These are phyloP conservation scores for Paspalum notatum DNA, from an alignment of 176 grass and related monocot species.

Conservation along the genomic window DNA sequence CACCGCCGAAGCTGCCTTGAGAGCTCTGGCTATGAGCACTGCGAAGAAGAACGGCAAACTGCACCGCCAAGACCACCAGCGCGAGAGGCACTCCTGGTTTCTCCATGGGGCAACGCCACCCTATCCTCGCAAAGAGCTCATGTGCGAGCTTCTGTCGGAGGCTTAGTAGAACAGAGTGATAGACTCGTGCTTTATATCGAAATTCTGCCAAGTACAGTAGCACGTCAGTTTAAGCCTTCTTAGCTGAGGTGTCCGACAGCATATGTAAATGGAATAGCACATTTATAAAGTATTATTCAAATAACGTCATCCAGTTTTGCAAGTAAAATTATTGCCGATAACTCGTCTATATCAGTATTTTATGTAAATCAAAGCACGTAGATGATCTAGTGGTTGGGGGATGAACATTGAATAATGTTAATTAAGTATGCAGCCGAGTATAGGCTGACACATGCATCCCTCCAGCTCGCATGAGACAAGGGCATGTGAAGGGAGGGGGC, in stretches of 20 bases:
- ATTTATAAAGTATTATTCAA: too few relatives aligned
- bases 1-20: neutral
- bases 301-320: accelerated
- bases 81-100: neutral
- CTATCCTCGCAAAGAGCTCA: conserved; percentile 15
- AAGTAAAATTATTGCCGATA: neutral
- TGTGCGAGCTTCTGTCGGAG: conserved; percentile 24
- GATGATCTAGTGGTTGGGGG: conserved; percentile 24
- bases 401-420: neutral
- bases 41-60: conserved; percentile 31
- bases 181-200: conserved; percentile 32
- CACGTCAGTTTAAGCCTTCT: conserved; percentile 5
- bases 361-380: neutral
- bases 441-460: neutral
- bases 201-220: neutral
- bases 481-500: conserved; percentile 64
- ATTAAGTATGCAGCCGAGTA: neutral
- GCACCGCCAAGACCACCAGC: conserved; percentile 7
- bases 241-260: neutral
- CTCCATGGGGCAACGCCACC: conserved; percentile 27
- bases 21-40: conserved; percentile 41
- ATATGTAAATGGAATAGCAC: neutral
- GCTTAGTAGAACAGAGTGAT: neutral
- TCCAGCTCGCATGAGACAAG: conserved; percentile 57
- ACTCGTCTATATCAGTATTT: neutral